Evolutionary conservation across 2,329 filamentous ascomycete species (phyloP), one percentile per base, ranked within the genome.

Genomic region (Aspergillus fischeri): DNA sequence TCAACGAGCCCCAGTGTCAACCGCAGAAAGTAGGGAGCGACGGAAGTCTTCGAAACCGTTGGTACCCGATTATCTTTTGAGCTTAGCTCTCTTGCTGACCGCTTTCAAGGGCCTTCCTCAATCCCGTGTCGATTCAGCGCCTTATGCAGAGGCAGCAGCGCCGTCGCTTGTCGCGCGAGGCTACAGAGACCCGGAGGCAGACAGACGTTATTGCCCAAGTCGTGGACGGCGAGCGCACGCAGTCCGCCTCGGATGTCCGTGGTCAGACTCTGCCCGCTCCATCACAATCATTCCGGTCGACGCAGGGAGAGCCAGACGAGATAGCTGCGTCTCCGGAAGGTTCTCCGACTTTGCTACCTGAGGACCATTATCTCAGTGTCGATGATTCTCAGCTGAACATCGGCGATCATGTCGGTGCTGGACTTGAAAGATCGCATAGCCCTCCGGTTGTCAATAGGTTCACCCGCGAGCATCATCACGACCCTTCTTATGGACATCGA

Each of bases 41-140:
- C 60, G 65, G 35, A 61, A 58, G n/a, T 60, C 60, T 28, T 54
- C 48, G 17, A 63, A 57, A 56, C 51, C 54, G 58, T 65, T 48
- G 59, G 63, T 58, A 10, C 11, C 20, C 32, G 49, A 35, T 48
- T 11, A 11, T 9, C 17, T 20, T 32, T 5, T 4, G 4, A 45
- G 9, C 25, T 4, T 21, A 47, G 10, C 51, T 24, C 7, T 29
- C 47, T 32, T 27, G 38, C 35, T 52, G 55, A 57, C 50, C 44
- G 27, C 27, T 49, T 7, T 8, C n/a, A 21, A 65, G 62, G n/a
- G 47, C 52, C 6, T 64, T 58, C 8, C 41, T 64, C 11, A 63
- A 63, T 17, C 3, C 51, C n/a, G 11, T 29, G 0, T 52, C 56
- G 1, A 59, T 67, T 17, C 29, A 60, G 20, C 56, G 60, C 4